phyloP scores from a whole-genome alignment of 805 yeast genomes.

The Teunomyces panamensis region DNA sequence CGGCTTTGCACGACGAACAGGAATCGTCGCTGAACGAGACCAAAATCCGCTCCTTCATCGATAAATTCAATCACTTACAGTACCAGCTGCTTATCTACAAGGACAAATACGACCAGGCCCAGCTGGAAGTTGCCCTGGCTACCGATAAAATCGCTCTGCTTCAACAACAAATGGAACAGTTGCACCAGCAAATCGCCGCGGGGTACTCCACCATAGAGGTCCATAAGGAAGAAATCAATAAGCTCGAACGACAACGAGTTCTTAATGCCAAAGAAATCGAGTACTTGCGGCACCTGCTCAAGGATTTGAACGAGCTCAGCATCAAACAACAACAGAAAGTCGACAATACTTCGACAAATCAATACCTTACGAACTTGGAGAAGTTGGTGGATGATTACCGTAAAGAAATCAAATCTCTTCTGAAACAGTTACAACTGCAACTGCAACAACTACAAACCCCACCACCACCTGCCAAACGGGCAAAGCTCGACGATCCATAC shows the following conservation, averaged over 20 bases:
- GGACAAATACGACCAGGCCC: slow-evolving; percentile 31
- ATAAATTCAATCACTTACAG: slow-evolving; percentile 33
- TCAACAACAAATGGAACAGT: slow-evolving; percentile 7
- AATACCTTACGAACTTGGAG: slow-evolving; percentile 41
- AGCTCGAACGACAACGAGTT: slow-evolving; percentile 49
- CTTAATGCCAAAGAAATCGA: slow-evolving; percentile 59
- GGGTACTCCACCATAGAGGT: slow-evolving; percentile 12
- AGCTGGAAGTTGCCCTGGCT: slow-evolving; percentile 7
- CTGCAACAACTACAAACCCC: slow-evolving; percentile 30
- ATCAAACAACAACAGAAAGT: slow-evolving; percentile 14
- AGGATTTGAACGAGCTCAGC: slow-evolving; percentile 40
- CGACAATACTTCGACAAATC: slow-evolving; percentile 29
- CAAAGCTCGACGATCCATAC: slow-evolving; percentile 14
- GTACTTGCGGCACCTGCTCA: slow-evolving; percentile 54
- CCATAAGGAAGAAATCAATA: slow-evolving; percentile 16
- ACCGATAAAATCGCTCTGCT: slow-evolving; percentile 1
- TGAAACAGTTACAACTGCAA: slow-evolving; percentile 21
- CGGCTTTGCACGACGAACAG: slow-evolving; percentile 14
- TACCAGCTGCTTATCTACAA: slow-evolving; percentile 31
- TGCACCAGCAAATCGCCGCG: slow-evolving; percentile 13
- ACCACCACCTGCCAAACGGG: slow-evolving; percentile 17
- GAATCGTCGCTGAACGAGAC: slow-evolving; percentile 15
- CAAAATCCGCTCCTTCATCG: slow-evolving; percentile 22
- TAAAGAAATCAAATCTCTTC: slow-evolving; percentile 44
- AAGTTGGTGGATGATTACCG: slow-evolving; percentile 56